These are phyloP conservation scores for Aechmea fasciata DNA, from an alignment of 176 grass and related monocot species.

Conservation along the genomic window DNA sequence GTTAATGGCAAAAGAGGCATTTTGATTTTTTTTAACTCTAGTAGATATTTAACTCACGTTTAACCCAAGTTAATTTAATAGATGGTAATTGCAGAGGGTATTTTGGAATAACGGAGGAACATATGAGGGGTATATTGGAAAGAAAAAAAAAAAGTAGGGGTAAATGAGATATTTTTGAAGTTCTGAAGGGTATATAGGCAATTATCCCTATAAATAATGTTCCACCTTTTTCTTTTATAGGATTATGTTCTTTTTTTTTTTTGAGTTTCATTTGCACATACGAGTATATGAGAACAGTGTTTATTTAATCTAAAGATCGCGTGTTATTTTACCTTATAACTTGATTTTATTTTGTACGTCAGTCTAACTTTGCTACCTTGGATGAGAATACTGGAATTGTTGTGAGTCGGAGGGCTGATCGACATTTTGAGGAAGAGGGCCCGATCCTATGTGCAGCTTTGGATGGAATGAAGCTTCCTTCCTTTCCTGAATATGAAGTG, in stretches of 20 bases:
- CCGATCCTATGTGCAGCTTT: conserved; percentile 64
- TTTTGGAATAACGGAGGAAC: too few species aligned
- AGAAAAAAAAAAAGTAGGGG: too few species aligned
- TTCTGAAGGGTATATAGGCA: too few species aligned
- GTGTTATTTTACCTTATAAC: not conserved
- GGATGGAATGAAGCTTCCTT: conserved; percentile 77
- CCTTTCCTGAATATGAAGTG: conserved; percentile 74
- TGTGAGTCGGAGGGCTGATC: conserved; percentile 63
- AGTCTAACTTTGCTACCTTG: conserved; percentile 93
- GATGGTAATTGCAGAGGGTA: too few species aligned
- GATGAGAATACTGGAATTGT: conserved; percentile 67
- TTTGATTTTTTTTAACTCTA: too few species aligned
- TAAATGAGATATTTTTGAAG: too few species aligned
- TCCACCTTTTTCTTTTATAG: not conserved
- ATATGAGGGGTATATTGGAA: too few species aligned
- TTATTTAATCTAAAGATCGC: not conserved
- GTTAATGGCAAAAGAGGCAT: too few species aligned
- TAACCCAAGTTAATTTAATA: too few species aligned
- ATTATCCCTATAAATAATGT: too few species aligned
- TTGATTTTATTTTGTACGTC: conserved; percentile 6
- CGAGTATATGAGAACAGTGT: not conserved
- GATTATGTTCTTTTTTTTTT: conserved; percentile 8
- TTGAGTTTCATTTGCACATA: not conserved
- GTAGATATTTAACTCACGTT: too few species aligned
- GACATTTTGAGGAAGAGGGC: conserved; percentile 97